These are phyloP conservation scores for Suillus alpinus DNA, from an alignment of 768 basidiomycete species.

Conservation along the genomic window DNA sequence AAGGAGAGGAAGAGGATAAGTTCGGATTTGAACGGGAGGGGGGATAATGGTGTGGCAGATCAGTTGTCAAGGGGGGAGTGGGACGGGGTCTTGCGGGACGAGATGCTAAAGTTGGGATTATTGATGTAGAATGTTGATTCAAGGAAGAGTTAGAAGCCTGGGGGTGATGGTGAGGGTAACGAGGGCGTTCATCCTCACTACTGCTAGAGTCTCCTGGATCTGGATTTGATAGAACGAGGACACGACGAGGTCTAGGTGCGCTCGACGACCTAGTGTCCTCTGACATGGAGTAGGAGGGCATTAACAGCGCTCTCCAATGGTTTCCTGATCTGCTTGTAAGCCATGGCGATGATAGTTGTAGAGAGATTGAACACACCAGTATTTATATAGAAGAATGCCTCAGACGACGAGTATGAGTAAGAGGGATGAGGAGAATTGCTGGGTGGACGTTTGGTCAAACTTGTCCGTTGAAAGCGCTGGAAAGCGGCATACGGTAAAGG, in stretches of 20 bases:
- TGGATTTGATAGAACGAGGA: constrained; percentile 63
- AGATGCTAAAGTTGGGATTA: constrained; percentile 17
- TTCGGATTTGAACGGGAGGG: constrained; percentile 50
- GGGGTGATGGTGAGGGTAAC: constrained; percentile 11
- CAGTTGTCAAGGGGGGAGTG: constrained; percentile 37
- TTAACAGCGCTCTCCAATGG: constrained; percentile 26
- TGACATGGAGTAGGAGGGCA: constrained; percentile 47
- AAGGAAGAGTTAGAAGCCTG: constrained; percentile 25
- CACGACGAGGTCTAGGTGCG: constrained; percentile 33
- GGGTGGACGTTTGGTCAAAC: not conserved
- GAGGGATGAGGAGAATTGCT: not conserved
- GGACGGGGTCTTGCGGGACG: constrained; percentile 18
- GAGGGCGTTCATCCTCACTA: constrained; percentile 34
- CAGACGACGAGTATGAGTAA: not conserved
- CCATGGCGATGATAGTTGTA: not conserved
- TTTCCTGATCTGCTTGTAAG: constrained; percentile 21
- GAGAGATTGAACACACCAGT: no score
- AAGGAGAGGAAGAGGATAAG: constrained; percentile 72
- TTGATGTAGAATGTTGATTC: constrained; percentile 25
- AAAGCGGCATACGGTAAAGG: not conserved
- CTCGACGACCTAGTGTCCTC: constrained; percentile 49
- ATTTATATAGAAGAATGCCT: no score
- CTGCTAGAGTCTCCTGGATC: constrained; percentile 46
- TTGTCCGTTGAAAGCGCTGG: not conserved
- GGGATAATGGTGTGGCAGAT: constrained; percentile 31